phyloP scores from a whole-genome alignment of 2,329 filamentous ascomycete genomes.

The Trichophyton rubrum region DNA sequence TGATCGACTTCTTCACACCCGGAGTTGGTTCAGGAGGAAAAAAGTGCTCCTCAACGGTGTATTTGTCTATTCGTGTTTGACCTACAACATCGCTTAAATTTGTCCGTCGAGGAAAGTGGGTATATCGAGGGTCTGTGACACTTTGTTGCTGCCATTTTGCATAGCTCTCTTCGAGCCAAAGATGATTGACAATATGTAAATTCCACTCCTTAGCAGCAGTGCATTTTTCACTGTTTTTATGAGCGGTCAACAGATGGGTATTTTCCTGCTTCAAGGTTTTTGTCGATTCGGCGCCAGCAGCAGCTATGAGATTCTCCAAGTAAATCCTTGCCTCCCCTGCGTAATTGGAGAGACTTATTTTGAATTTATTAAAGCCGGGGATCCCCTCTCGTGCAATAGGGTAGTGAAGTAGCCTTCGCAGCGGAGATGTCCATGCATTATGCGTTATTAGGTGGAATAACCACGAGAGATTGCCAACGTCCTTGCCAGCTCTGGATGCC shows the following conservation, averaged over 20 bases:
- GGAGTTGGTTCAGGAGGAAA: constrained; percentile 30
- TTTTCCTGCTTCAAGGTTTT: constrained; percentile 93
- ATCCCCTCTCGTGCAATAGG: constrained; percentile 67
- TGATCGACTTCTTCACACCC: constrained; percentile 11
- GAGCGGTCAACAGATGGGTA: constrained; percentile 86
- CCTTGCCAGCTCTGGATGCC: constrained; percentile 64
- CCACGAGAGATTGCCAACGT: constrained; percentile 89
- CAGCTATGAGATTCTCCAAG: constrained; percentile 77
- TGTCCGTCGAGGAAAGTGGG: constrained; percentile 73
- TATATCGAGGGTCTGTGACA: constrained; percentile 63
- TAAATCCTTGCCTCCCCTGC: constrained; percentile 88
- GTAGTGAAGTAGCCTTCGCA: constrained; percentile 76
- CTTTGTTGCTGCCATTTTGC: constrained; percentile 69
- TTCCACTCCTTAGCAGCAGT: constrained; percentile 87
- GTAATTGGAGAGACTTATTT: constrained; percentile 91
- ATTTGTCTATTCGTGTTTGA: constrained; percentile 68
- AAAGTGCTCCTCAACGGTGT: constrained; percentile 58
- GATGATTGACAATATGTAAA: constrained; percentile 77
- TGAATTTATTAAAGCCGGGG: constrained; percentile 60
- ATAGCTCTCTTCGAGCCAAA: constrained; percentile 97
- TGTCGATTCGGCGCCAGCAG: constrained; percentile 76
- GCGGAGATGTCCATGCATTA: constrained; percentile 77
- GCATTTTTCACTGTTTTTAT: constrained; percentile 83
- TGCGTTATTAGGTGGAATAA: constrained; percentile 82
- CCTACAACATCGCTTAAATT: constrained; percentile 90